These are phyloP conservation scores for Aspergillus fijiensis DNA, from an alignment of 2,329 filamentous ascomycete species.

Conservation along the genomic window DNA sequence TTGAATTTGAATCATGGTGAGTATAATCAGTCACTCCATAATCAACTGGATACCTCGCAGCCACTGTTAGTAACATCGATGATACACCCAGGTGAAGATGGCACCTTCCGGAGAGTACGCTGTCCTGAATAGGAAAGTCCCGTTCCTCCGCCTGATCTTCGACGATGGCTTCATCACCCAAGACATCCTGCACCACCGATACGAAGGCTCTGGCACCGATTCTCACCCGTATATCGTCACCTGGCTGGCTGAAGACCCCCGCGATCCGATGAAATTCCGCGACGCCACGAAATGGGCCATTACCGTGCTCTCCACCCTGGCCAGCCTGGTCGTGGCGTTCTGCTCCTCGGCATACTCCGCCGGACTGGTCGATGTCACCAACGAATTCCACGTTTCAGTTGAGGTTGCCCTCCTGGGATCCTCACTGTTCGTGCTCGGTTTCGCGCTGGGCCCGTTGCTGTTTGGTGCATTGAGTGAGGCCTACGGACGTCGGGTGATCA, in stretches of 20 bases:
- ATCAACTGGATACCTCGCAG: too few species aligned
- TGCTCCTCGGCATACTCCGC: constrained; percentile 15
- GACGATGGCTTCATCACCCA: background rate
- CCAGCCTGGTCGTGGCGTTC: constrained; percentile 5
- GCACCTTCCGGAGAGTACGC: background rate
- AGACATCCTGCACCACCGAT: constrained; percentile 6
- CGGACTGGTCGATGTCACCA: background rate
- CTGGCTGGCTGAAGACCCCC: constrained; percentile 13
- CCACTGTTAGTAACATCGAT: background rate
- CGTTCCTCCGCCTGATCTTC: background rate
- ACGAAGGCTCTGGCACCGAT: constrained; percentile 10
- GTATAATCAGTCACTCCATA: too few species aligned
- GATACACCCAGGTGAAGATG: background rate
- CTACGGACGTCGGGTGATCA: background rate
- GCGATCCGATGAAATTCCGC: constrained; percentile 5
- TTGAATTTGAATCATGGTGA: too few species aligned
- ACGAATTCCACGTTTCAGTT: constrained; percentile 10
- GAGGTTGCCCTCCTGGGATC: constrained; percentile 11
- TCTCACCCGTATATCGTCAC: constrained; percentile 9
- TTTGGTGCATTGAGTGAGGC: constrained; percentile 10
- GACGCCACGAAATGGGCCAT: background rate
- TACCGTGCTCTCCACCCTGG: constrained; percentile 3
- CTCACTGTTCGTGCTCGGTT: constrained; percentile 13
- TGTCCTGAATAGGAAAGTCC: background rate
- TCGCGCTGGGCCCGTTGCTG: constrained; percentile 10